Conservation (phyloP, 2,329 filamentous ascomycete species). For the Cadophora gregata region DNA sequence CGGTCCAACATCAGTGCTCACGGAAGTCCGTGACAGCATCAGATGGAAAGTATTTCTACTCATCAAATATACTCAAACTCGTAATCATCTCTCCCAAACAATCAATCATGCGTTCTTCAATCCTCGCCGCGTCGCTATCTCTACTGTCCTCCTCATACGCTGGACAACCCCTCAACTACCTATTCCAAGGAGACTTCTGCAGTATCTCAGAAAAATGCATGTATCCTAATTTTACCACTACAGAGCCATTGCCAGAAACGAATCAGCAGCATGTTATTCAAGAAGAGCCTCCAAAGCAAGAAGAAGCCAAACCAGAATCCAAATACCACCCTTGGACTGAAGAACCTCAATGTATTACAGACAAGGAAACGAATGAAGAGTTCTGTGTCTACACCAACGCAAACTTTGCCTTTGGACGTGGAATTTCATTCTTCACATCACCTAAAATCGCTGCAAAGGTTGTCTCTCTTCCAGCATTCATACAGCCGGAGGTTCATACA, state of each 20-base stretch:
- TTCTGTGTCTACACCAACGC: conserved; percentile 41
- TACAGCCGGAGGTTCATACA: conserved; percentile 23
- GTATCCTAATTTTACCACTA: conserved; percentile 5
- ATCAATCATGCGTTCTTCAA: conserved; percentile 12
- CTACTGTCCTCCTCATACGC: conserved; percentile 17
- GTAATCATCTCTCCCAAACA: background rate
- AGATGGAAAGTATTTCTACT: conserved; percentile 16
- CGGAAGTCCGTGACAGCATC: conserved; percentile 19
- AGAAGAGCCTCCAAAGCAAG: background rate
- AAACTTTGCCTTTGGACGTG: conserved; percentile 37
- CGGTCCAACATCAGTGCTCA: conserved; percentile 12
- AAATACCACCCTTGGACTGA: conserved; percentile 34
- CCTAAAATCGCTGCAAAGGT: conserved; percentile 34
- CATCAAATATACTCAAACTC: background rate
- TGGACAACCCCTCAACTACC: conserved; percentile 9
- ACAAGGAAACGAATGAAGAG: conserved; percentile 27
- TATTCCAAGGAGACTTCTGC: conserved; percentile 20
- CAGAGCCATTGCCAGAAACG: conserved; percentile 4
- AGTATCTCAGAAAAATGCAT: conserved; percentile 16
- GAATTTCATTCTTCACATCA: conserved; percentile 41
- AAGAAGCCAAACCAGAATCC: background rate
- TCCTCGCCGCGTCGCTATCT: conserved; percentile 13
- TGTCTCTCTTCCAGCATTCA: conserved; percentile 34
- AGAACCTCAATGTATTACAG: conserved; percentile 33
- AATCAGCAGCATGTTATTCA: conserved; percentile 20